Base-by-base conservation (phyloP, 345 rosid species). In the Linum lewisii region DNA sequence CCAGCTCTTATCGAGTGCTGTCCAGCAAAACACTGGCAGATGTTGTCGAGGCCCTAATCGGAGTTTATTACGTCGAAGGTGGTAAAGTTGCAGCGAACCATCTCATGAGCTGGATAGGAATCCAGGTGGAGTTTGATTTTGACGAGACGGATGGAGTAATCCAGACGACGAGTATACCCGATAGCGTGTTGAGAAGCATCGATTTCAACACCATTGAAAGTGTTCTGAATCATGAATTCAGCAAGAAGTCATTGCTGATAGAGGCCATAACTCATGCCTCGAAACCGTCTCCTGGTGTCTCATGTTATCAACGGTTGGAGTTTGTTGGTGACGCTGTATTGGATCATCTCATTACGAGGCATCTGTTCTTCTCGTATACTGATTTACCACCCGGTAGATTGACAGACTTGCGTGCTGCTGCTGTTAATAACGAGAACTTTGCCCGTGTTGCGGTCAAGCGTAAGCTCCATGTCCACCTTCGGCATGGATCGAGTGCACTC, bases 221-320 rank as follows among this genome's bases (percentile, higher is more conserved):
- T 73, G 86, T 94, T 38, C 58, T 93, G 70, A 82, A 78, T 21
- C 72, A 74, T 26, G 75, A 82, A 69, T 93, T 85, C 60, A 66
- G 64, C 24, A 84, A 84, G 59, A 75, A 67, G 64, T 82, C 85
- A 63, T 75, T 89, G 47, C 79, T 87, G 70, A 71, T 93, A 25
- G 99, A 93, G 78, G 94, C 95, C 57, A 83, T 93, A 51, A 93
- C 99, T 62, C 97, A 89, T 78, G 99, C 99, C 64, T 93, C 99
- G 14, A 85, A 91, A 44, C 99, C 99, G 4, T 87, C 97, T 56
- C 84, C 95, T 24, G 95, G 99, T 53, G 84, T 93, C 24, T 83
- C 99, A 0, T 87, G 99, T 63, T 93, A 93, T 75, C 97, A 93
- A 77, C 84, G 95, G 49, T 64, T 93, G 69, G 99, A 93, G 59